Conservation (phyloP, 225 moss, liverwort and hornwort species). For the Polytrichum commune region DNA sequence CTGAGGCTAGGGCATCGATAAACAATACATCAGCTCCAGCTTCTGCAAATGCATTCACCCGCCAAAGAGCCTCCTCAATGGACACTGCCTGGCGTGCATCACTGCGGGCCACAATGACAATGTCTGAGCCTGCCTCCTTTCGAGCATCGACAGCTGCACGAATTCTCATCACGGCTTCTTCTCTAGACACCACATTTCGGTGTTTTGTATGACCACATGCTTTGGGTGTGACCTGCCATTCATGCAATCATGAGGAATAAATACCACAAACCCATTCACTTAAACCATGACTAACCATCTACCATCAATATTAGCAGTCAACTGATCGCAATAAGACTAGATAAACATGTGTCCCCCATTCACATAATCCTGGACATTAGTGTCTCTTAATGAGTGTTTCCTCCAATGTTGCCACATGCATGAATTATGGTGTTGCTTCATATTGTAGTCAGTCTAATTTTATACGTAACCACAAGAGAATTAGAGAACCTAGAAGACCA, state of each 20-base stretch:
- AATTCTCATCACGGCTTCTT: constrained; percentile 82
- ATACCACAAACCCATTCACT: constrained; percentile 29
- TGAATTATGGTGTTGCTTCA: too few species aligned
- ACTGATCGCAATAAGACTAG: too few species aligned
- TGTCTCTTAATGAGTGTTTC: too few species aligned
- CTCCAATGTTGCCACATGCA: too few species aligned
- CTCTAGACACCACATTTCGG: constrained; percentile 74
- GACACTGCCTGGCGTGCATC: constrained; percentile 96
- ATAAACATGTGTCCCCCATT: too few species aligned
- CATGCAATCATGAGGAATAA: constrained; percentile 37
- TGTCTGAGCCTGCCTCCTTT: constrained; percentile 69
- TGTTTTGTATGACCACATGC: constrained; percentile 93
- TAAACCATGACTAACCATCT: not conserved
- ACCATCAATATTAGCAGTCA: too few species aligned
- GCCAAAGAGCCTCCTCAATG: constrained; percentile 85
- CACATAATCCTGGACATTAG: too few species aligned
- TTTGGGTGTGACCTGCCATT: constrained; percentile 86
- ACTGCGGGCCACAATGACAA: constrained; percentile 91
- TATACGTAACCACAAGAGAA: too few species aligned
- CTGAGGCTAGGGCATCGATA: constrained; percentile 82
- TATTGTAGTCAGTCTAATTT: too few species aligned
- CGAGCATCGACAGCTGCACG: constrained; percentile 97
- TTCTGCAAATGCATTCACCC: constrained; percentile 75
- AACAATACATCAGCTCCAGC: constrained; percentile 89
- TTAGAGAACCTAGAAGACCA: too few species aligned